Base-by-base conservation (phyloP, 805 yeast species). In the Candida corydali region DNA sequence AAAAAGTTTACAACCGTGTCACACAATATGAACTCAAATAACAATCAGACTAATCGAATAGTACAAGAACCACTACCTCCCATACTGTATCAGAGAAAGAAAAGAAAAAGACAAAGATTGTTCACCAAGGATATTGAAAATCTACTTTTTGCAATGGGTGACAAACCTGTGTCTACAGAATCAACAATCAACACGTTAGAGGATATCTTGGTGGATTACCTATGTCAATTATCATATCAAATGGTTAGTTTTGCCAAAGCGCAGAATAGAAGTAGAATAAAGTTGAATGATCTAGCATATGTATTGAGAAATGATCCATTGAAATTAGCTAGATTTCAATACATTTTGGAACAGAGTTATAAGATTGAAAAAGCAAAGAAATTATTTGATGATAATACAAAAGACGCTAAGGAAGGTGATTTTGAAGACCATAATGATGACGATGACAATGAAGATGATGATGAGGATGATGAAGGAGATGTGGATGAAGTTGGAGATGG, bases 71-170 rank as follows among this genome's bases (percentile, higher is more conserved):
- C 23, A 8, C 17, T 36, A 11, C 39, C 44, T 6, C 44, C 44
- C 9, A 34, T 43, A 25, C 31, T 37, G 12, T 38, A 26, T 26
- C 30, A 20, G 8, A 37, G 36, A 26, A 47, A 43, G 29, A 45
- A 57, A 22, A 50, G 63, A 36, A 50, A 58, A 38, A 56, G 59
- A 32, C 69, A 62, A 36, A 55, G 65, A 27, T 54, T 64, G 18
- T 67, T 67, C 49, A 51, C 60, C 20, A 63, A 59, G 26, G 73
- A 67, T 42, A 63, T 67, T 18, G 73, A 67, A 36, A 62, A 59
- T 36, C 51, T 67, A 15, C 50, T 67, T 9, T 67, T 56, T 37
- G 58, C 71, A 4, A 44, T 67, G 34, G 73, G 73, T 1, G 73
- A 67, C 39, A 60, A 64, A 2, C 68, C 71, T 0, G 60, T 60